A percentile compares a stretch with the other conserved stretches of the same genome.
phyloP scores from a whole-genome alignment of 1,284 basidiomycete genomes.

The Coniferiporia weirii region DNA sequence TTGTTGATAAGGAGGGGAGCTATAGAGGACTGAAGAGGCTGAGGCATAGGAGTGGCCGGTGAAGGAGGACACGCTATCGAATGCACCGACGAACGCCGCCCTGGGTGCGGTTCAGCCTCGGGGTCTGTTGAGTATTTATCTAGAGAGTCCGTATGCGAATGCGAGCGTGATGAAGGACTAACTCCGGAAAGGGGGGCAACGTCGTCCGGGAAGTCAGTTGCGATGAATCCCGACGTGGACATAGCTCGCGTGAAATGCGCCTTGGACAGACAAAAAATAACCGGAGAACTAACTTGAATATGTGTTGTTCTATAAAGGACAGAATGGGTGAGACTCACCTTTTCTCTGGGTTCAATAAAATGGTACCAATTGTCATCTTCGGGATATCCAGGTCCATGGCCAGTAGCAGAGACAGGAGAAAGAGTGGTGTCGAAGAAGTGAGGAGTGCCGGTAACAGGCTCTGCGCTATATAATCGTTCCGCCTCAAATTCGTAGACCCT shows the following conservation, averaged over 20 bases:
- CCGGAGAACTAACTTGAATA: not conserved
- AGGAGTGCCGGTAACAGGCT: not conserved
- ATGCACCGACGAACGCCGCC: not conserved
- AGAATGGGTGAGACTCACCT: not conserved
- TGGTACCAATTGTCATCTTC: slow-evolving; percentile 16
- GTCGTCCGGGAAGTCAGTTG: slow-evolving; percentile 16
- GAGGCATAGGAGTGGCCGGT: slow-evolving; percentile 38
- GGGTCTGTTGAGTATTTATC: slow-evolving; percentile 11
- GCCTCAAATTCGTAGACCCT: slow-evolving; percentile 25
- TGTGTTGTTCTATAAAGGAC: not conserved
- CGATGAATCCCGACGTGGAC: slow-evolving; percentile 8
- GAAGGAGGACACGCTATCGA: slow-evolving; percentile 33
- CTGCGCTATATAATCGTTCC: slow-evolving; percentile 16
- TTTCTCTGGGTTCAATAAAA: slow-evolving; percentile 1
- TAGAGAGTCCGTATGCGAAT: not conserved
- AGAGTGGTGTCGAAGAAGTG: slow-evolving; percentile 1
- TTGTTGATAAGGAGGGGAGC: slow-evolving; percentile 25
- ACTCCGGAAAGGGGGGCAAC: slow-evolving; percentile 9
- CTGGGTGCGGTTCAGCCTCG: not conserved
- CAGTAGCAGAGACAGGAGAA: not conserved
- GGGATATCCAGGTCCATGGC: not conserved
- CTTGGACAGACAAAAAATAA: not conserved
- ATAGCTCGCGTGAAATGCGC: not conserved
- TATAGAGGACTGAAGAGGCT: slow-evolving; percentile 29
- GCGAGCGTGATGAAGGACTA: not conserved